Conservation (phyloP, 805 yeast species). For the Saccharomycopsis guyanensis region DNA sequence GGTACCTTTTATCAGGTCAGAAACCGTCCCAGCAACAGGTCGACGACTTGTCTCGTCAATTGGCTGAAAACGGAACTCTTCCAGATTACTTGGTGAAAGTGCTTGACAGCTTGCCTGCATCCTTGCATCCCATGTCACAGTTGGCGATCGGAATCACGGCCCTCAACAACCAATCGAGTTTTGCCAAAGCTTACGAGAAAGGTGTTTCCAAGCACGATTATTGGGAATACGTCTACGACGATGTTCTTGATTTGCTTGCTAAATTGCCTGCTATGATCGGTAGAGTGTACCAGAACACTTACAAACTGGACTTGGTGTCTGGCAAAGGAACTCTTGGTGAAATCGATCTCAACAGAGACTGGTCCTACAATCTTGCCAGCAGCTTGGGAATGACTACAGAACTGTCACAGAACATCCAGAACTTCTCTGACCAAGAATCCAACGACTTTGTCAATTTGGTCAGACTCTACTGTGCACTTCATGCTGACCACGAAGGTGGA, state of each 20-base stretch:
- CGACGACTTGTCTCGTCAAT: slow-evolving; percentile 46
- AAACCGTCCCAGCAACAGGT: slow-evolving; percentile 57
- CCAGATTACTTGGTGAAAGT: slow-evolving; percentile 58
- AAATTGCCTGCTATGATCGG: slow-evolving; percentile 71
- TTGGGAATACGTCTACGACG: slow-evolving; percentile 74
- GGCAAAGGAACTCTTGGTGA: slow-evolving; percentile 48
- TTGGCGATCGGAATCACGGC: slow-evolving; percentile 69
- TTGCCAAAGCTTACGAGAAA: slow-evolving; percentile 63
- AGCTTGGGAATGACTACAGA: slow-evolving; percentile 50
- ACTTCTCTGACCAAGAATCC: slow-evolving; percentile 33
- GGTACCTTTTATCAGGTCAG: slow-evolving; percentile 72
- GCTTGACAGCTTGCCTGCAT: slow-evolving; percentile 55
- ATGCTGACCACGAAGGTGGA: slow-evolving; percentile 81
- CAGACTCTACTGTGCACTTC: slow-evolving; percentile 66
- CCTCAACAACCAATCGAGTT: slow-evolving; percentile 60
- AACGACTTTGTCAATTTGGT: slow-evolving; percentile 59
- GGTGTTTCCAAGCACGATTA: slow-evolving; percentile 63
- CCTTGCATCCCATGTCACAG: slow-evolving; percentile 81
- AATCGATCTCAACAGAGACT: slow-evolving; percentile 50
- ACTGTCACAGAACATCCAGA: slow-evolving; percentile 28
- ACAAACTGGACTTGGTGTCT: slow-evolving; percentile 29
- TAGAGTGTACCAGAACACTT: slow-evolving; percentile 60
- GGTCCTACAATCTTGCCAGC: slow-evolving; percentile 64
- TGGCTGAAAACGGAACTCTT: slow-evolving; percentile 56
- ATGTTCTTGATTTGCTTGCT: slow-evolving; percentile 60